Base-by-base conservation (phyloP, 176 grass and related monocot genomes). In the Eleusine indica region DNA sequence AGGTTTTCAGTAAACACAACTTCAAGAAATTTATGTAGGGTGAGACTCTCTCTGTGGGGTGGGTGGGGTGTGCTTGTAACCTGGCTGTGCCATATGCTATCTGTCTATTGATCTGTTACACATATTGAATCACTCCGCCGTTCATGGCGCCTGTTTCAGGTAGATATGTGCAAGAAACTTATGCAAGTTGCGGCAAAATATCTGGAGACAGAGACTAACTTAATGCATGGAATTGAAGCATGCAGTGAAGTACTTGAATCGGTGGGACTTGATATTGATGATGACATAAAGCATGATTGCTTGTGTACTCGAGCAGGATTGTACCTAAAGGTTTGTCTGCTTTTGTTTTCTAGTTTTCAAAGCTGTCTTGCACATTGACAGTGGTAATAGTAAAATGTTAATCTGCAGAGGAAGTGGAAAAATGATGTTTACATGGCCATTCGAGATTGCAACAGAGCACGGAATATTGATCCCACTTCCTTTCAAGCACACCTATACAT, bases 351-450 rank as follows among this genome's bases (percentile, higher is more conserved):
- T 28, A 67, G 19, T 53, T 73, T 25, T 73, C 37, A 42, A 73
- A 81, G 67, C 7, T 83, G 38, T 87, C 29, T 78, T 83, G n/a
- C 16, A 30, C 58, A 2, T 56, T 25, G 71, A 75, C 80, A 11
- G 14, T 66, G 60, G 1, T 21, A 68, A 72, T 89, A 38, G 68
- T 88, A 73, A 70, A 74, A 70, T 88, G 41, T 80, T 88, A 65
- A 63, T 94, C 32, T 88, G 63, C 89, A 99, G 93, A 88, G 93
- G 77, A 99, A 88, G 58, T 96, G 93, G 96, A 99, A 99, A 83
- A 91, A 99, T 87, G 96, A 99, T 89, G 93, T 88, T 73, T 90
- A 94, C 83, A 94, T 99, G 96, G 91, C 93, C 32, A 94, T 98
- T 69, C 86, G 93, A 53, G 96, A 96, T 68, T 99, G 93, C 82